Percentiles rank a stretch among this genome's conserved stretches.
Evolutionary conservation across 176 grass and related monocot genomes (phyloP).

Genomic region (Oryza longistaminata): DNA sequence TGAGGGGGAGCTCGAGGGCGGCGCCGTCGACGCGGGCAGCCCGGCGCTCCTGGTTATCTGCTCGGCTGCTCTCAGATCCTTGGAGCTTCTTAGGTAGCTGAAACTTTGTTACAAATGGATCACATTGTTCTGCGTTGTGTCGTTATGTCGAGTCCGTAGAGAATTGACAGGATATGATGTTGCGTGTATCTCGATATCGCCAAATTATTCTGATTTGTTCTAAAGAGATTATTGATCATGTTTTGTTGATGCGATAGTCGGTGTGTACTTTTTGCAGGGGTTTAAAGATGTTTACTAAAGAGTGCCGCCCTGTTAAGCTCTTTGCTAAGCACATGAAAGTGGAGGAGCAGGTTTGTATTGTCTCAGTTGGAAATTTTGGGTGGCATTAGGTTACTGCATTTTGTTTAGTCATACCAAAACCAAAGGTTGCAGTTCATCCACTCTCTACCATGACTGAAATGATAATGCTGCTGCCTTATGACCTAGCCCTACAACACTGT

Average conservation of each 20-base stretch:
- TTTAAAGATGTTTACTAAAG: constrained; percentile 73
- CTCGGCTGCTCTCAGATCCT: constrained; percentile 70
- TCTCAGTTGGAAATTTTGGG: neutral
- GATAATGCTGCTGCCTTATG: neutral
- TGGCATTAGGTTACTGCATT: neutral
- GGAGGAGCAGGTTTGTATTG: constrained; percentile 74
- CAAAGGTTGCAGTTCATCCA: neutral
- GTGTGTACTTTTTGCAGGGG: constrained; percentile 55
- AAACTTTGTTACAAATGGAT: neutral
- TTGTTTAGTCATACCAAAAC: neutral
- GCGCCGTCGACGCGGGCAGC: constrained; percentile 50
- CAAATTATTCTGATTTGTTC: constrained; percentile 9
- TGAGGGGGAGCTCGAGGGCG: constrained; percentile 47
- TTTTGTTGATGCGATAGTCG: neutral
- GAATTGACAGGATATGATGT: neutral
- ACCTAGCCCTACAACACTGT: neutral
- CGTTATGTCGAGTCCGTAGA: neutral
- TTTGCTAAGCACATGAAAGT: constrained; percentile 96
- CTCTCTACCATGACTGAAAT: neutral
- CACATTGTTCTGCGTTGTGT: neutral
- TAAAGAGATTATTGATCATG: neutral
- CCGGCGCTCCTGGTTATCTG: constrained; percentile 69
- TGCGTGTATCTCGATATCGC: neutral
- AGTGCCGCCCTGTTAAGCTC: constrained; percentile 82
- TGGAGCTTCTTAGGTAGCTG: constrained; percentile 77